Conservation (phyloP, 768 basidiomycete genomes). For the Macrocybe gigantea region DNA sequence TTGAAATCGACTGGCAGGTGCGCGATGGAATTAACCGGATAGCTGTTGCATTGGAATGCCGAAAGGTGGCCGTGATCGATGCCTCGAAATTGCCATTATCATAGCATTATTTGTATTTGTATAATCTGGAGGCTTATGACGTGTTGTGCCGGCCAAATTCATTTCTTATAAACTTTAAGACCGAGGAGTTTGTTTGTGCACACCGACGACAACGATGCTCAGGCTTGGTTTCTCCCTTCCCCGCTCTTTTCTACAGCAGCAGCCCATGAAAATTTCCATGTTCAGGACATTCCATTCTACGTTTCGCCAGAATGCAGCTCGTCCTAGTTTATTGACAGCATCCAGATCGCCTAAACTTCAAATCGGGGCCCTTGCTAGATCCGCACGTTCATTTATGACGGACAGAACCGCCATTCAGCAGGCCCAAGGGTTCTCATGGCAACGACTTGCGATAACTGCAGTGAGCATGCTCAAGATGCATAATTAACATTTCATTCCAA, state of each 20-base stretch:
- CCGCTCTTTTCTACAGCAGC: not conserved
- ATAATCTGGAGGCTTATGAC: not conserved
- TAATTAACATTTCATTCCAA: not conserved
- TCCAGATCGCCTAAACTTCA: slow-evolving; percentile 14
- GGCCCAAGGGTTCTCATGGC: slow-evolving; percentile 28
- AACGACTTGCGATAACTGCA: slow-evolving; percentile 39
- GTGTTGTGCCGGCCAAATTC: too few species aligned
- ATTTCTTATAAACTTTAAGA: too few species aligned
- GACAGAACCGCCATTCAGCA: slow-evolving; percentile 31
- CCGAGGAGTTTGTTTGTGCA: too few species aligned
- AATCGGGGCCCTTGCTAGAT: slow-evolving; percentile 16
- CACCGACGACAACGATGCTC: too few species aligned
- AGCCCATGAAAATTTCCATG: slow-evolving; percentile 21
- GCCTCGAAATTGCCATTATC: slow-evolving; percentile 35
- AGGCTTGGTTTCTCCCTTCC: too few species aligned
- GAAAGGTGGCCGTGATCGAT: slow-evolving; percentile 65
- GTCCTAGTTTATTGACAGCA: slow-evolving; percentile 9
- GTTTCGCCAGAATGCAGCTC: too few species aligned
- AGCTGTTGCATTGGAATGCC: slow-evolving; percentile 64
- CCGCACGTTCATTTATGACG: slow-evolving; percentile 44
- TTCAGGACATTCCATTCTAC: slow-evolving; percentile 19
- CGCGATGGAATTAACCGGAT: slow-evolving; percentile 49
- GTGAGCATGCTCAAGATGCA: slow-evolving; percentile 24
- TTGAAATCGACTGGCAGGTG: slow-evolving; percentile 73
- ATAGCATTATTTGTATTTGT: slow-evolving; percentile 1